phyloP scores from a whole-genome alignment of 805 yeast species.

The Saccharomycopsis fibuligera region DNA sequence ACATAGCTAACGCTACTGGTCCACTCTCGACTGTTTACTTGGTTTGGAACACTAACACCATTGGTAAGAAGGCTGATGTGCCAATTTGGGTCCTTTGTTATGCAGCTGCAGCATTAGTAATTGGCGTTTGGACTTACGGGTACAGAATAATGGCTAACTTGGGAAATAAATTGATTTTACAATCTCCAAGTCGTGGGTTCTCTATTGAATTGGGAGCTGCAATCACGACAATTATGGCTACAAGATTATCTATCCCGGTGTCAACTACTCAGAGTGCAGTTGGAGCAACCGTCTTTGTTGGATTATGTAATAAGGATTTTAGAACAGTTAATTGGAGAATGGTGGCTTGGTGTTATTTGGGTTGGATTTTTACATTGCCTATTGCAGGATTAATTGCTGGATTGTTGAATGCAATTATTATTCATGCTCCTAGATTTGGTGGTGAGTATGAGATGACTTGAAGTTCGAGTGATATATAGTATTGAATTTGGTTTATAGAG shows the following conservation, averaged over 20 bases:
- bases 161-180: conserved; percentile 69
- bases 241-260: conserved; percentile 64
- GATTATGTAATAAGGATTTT: conserved; percentile 59
- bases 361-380: conserved; percentile 71
- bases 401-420: conserved; percentile 51
- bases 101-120: conserved; percentile 58
- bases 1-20: conserved; percentile 72
- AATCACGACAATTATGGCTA: conserved; percentile 66
- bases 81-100: conserved; percentile 69
- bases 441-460: conserved; percentile 25
- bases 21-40: conserved; percentile 62
- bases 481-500: too few species aligned
- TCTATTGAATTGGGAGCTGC: conserved; percentile 76
- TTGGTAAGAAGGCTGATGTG: conserved; percentile 43
- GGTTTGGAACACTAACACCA: conserved; percentile 49
- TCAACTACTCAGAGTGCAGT: conserved; percentile 77
- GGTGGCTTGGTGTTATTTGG: conserved; percentile 63
- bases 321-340: conserved; percentile 71
- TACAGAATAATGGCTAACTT: conserved; percentile 62
- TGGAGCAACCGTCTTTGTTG: conserved; percentile 73
- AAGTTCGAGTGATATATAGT: too few species aligned
- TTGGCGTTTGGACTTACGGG: conserved; percentile 69
- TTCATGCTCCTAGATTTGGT: conserved; percentile 54
- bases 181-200: conserved; percentile 75
- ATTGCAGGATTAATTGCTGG: conserved; percentile 71